Evolutionary conservation across 768 basidiomycete genomes (phyloP).

Genomic region (Phylloporus rhodoxanthus): DNA sequence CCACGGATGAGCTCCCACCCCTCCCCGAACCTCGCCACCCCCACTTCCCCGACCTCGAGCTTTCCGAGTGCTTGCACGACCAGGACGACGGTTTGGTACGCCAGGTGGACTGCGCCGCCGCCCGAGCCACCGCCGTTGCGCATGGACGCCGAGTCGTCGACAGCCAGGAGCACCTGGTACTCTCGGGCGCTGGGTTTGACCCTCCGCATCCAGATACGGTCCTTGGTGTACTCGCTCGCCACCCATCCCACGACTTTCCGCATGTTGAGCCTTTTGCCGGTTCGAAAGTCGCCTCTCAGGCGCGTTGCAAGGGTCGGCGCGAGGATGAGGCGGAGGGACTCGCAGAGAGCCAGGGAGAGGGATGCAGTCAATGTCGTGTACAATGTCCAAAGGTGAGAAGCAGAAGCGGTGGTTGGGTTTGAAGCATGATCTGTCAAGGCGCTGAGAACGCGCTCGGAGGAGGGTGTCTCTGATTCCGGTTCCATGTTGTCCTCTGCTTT

Average conservation of each 20-base stretch:
- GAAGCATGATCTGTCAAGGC: slow-evolving; percentile 17
- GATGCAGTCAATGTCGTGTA: slow-evolving; percentile 90
- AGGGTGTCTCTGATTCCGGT: slow-evolving; percentile 11
- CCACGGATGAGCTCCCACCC: slow-evolving; percentile 82
- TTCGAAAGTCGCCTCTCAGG: slow-evolving; percentile 93
- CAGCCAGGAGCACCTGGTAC: slow-evolving; percentile 89
- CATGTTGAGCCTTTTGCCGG: slow-evolving; percentile 97
- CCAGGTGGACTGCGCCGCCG: slow-evolving; percentile 61
- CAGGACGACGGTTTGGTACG: slow-evolving; percentile 88
- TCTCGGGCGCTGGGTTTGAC: slow-evolving; percentile 91
- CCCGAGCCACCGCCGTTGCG: slow-evolving; percentile 17
- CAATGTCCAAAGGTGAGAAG: slow-evolving; percentile 78
- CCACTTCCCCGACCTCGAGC: slow-evolving; percentile 93
- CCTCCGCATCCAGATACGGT: slow-evolving; percentile 97
- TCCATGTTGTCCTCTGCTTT: slow-evolving; percentile 28
- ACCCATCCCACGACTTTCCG: slow-evolving; percentile 98
- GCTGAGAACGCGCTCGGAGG: slow-evolving; percentile 18
- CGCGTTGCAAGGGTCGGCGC: slow-evolving; percentile 93
- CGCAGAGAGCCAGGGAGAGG: slow-evolving; percentile 86
- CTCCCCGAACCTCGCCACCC: slow-evolving; percentile 86
- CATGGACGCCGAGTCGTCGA: slow-evolving; percentile 98
- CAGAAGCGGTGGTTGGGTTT: slow-evolving; percentile 29
- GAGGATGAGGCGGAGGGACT: slow-evolving; percentile 92
- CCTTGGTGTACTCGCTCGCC: slow-evolving; percentile 97
- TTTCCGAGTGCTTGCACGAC: slow-evolving; percentile 86